Percentiles rank a stretch among this genome's conserved stretches.
These are phyloP conservation scores for Herpetomonas tarakana DNA, from an alignment of 208 protist species.

Conservation along the genomic window DNA sequence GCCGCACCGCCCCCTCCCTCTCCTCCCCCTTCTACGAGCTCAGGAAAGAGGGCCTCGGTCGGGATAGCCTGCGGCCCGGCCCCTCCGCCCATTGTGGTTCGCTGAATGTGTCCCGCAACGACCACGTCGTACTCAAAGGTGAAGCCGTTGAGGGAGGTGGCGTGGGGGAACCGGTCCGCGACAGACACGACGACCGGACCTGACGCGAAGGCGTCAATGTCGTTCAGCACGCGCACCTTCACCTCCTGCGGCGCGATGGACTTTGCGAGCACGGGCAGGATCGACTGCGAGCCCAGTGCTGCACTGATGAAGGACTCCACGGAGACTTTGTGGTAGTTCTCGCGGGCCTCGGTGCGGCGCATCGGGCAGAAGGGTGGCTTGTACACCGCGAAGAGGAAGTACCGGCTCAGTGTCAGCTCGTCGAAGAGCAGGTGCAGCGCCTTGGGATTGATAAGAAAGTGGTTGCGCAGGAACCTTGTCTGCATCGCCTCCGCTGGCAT, in stretches of 20 bases:
- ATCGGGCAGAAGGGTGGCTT: constrained; percentile 91
- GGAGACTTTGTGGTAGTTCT: constrained; percentile 80
- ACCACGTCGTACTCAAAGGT: constrained; percentile 78
- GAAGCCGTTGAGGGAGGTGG: constrained; percentile 40
- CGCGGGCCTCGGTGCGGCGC: constrained; percentile 46
- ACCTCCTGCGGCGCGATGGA: constrained; percentile 21
- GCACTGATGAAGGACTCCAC: constrained; percentile 78
- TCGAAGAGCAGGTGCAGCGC: constrained; percentile 40
- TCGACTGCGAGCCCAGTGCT: constrained; percentile 45
- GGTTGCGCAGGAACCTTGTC: constrained; percentile 79
- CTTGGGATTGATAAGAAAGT: constrained; percentile 77
- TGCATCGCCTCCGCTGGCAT: constrained; percentile 54
- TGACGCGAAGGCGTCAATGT: constrained; percentile 59
- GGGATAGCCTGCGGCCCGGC: constrained; percentile 22
- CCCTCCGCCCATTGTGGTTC: constrained; percentile 21
- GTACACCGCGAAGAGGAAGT: constrained; percentile 71
- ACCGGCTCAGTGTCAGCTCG: constrained; percentile 36
- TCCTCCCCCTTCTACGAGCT: background rate
- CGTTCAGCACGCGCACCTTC: constrained; percentile 74
- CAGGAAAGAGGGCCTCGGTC: background rate
- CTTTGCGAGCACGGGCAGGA: constrained; percentile 35
- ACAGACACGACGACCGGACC: constrained; percentile 75
- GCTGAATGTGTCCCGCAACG: constrained; percentile 60
- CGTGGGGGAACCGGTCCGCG: constrained; percentile 32
- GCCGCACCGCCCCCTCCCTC: background rate